These are phyloP conservation scores for Aspergillus sparsus DNA, from an alignment of 495 filamentous ascomycete species.

Conservation along the genomic window DNA sequence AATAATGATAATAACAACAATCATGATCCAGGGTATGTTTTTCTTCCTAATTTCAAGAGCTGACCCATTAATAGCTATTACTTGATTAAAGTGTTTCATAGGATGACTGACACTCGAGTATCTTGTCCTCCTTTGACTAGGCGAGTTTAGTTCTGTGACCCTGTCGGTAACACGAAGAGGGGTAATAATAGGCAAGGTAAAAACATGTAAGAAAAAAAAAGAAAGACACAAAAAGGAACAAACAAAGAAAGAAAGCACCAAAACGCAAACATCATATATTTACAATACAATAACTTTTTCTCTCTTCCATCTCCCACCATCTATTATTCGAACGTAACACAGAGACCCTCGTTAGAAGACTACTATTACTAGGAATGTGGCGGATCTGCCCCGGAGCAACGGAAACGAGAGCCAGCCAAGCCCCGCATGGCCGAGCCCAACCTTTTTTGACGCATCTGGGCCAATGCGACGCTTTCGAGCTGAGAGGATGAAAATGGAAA, in stretches of 20 bases:
- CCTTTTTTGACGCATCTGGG: slow-evolving; percentile 23
- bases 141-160: no score
- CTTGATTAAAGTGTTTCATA: neutral
- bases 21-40: neutral
- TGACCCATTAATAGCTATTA: neutral
- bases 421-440: slow-evolving; percentile 45
- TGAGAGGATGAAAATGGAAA: neutral
- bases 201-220: no score
- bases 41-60: neutral
- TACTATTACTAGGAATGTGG: slow-evolving; percentile 15
- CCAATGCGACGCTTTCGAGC: neutral
- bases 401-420: slow-evolving; percentile 36
- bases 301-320: neutral
- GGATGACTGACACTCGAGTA: no score
- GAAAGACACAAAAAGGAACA: no score
- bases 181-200: no score
- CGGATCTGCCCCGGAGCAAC: slow-evolving; percentile 46
- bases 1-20: neutral
- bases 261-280: no score
- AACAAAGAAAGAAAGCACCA: no score
- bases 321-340: neutral
- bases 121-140: no score
- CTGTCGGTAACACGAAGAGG: no score
- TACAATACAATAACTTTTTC: no score
- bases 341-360: no score